These are phyloP conservation scores for Globisporangium alternatum DNA, from an alignment of 352 stramenopile species.

Conservation along the genomic window DNA sequence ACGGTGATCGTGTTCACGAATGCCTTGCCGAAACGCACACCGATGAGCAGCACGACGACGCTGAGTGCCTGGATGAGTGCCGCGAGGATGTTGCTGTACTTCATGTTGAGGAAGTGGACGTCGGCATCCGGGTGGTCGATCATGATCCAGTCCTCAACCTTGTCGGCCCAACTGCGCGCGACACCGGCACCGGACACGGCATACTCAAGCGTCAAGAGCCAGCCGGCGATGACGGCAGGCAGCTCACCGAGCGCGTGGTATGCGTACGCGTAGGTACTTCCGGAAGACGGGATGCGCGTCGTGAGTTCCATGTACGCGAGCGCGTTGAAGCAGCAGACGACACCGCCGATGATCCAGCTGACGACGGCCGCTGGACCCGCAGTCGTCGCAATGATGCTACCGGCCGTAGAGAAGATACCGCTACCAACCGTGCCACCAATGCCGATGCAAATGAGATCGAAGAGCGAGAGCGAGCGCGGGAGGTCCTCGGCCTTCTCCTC, in stretches of 20 bases:
- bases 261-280: conserved; percentile 91
- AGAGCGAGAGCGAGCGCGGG: conserved; percentile 68
- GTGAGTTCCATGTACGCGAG: conserved; percentile 91
- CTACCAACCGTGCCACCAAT: conserved; percentile 89
- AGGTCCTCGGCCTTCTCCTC: conserved; percentile 71
- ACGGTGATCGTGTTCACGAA: conserved; percentile 88
- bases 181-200: conserved; percentile 87
- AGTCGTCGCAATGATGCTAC: conserved; percentile 65
- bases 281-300: conserved; percentile 83
- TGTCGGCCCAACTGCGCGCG: conserved; percentile 90
- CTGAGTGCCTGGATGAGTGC: conserved; percentile 66
- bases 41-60: conserved; percentile 70
- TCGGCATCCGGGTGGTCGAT: conserved; percentile 36
- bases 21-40: conserved; percentile 86
- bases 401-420: conserved; percentile 88
- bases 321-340: conserved; percentile 78
- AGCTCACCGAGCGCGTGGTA: conserved; percentile 93
- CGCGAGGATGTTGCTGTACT: conserved; percentile 57
- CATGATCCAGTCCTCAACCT: conserved; percentile 72
- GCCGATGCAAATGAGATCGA: conserved; percentile 91
- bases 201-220: conserved; percentile 91
- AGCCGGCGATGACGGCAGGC: conserved; percentile 85
- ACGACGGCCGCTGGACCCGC: conserved; percentile 80
- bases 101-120: conserved; percentile 54
- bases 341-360: conserved; percentile 76